phyloP scores from a whole-genome alignment of 1,284 basidiomycete genomes.

The Cutaneotrichosporon cyanovorans region DNA sequence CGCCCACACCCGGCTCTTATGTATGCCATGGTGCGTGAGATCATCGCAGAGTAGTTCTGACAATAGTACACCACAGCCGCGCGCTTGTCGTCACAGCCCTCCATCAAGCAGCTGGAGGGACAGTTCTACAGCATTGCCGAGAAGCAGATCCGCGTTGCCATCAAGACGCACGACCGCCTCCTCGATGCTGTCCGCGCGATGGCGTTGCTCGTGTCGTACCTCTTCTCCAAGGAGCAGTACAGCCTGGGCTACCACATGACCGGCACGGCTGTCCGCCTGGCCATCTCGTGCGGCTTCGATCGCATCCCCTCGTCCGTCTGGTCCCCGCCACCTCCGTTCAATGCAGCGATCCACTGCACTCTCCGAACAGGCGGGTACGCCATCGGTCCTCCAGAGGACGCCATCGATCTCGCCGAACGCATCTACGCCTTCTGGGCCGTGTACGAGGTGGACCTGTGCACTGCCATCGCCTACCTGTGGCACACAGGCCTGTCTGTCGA shows the following conservation, averaged over 20 bases:
- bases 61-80: conserved; percentile 19
- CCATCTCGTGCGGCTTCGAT: conserved; percentile 26
- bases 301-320: conserved; percentile 20
- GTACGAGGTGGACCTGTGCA: conserved; percentile 28
- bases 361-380: conserved; percentile 20
- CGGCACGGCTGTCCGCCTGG: conserved; percentile 20
- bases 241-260: conserved; percentile 23
- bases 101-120: conserved; percentile 22
- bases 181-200: conserved; percentile 30
- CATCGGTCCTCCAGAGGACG: conserved; percentile 14
- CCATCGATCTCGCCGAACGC: conserved; percentile 25
- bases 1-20: conserved; percentile 24
- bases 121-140: conserved; percentile 32
- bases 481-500: conserved; percentile 24
- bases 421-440: conserved; percentile 35
- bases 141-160: conserved; percentile 22
- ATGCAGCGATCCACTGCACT: conserved; percentile 18
- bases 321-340: conserved; percentile 15
- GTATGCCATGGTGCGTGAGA: conserved; percentile 19
- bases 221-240: conserved; percentile 27
- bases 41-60: neutral
- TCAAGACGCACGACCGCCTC: conserved; percentile 24
- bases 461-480: conserved; percentile 29
- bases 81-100: conserved; percentile 22
- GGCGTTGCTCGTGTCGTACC: conserved; percentile 24